phyloP scores from a whole-genome alignment of 1,139 yeast species.

The Schizosaccharomyces versatilis region DNA sequence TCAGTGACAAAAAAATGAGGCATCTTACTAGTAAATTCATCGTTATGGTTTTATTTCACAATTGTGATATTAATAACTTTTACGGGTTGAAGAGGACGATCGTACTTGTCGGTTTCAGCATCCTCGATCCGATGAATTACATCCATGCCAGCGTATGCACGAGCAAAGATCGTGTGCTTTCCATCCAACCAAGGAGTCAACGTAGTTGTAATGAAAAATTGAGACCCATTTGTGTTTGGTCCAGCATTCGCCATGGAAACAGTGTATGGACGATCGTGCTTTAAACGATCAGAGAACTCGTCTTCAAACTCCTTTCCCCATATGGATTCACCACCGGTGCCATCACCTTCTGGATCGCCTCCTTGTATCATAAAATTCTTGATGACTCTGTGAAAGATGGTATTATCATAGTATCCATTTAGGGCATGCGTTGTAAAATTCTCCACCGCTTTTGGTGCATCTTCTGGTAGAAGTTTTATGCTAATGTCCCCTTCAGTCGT shows the following conservation, averaged over 20 bases:
- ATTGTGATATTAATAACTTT: conserved; percentile 13
- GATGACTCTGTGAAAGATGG: conserved; percentile 29
- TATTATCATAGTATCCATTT: conserved; percentile 24
- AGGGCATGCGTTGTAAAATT: conserved; percentile 24
- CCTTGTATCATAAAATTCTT: conserved; percentile 32
- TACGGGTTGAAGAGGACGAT: conserved; percentile 20
- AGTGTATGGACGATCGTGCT: conserved; percentile 25
- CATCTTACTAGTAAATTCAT: too few species aligned
- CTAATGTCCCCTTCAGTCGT: conserved; percentile 29
- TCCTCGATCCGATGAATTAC: conserved; percentile 20
- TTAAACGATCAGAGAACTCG: conserved; percentile 23
- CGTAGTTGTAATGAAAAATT: conserved; percentile 33
- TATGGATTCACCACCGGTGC: conserved; percentile 30
- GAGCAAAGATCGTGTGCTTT: conserved; percentile 41
- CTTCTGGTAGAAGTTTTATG: conserved; percentile 20
- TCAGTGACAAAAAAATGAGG: too few species aligned
- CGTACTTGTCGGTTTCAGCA: conserved; percentile 16
- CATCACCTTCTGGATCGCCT: conserved; percentile 32
- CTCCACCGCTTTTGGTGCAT: conserved; percentile 26
- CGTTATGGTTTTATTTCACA: background rate
- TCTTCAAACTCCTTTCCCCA: conserved; percentile 26
- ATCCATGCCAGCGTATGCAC: conserved; percentile 24
- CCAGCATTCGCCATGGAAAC: conserved; percentile 46
- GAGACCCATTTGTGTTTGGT: conserved; percentile 39
- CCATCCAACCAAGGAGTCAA: conserved; percentile 29